Percentiles rank a stretch among this genome's conserved stretches.
These are phyloP conservation scores for Podospora australis DNA, from an alignment of 495 filamentous ascomycete genomes.

Conservation along the genomic window DNA sequence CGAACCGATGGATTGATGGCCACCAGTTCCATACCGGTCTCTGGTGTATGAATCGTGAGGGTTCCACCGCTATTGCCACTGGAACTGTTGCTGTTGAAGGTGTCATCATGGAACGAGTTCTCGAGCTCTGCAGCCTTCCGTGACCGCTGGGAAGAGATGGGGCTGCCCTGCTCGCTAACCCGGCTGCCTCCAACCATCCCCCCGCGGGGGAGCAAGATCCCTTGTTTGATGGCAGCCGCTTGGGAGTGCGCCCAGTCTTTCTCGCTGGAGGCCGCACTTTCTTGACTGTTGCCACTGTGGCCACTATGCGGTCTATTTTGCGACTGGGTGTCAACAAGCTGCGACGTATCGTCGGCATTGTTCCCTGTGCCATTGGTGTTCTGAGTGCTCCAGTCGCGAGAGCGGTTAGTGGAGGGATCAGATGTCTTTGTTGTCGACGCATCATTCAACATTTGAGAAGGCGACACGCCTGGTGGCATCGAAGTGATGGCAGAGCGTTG, in stretches of 20 bases:
- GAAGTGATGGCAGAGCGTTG: conserved; percentile 70
- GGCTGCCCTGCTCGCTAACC: conserved; percentile 16
- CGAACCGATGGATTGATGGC: conserved; percentile 19
- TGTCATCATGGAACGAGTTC: not conserved
- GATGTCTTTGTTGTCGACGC: conserved; percentile 80
- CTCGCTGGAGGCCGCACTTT: conserved; percentile 33
- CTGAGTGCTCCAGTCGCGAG: conserved; percentile 56
- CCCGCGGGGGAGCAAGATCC: conserved; percentile 24
- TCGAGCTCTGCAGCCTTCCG: conserved; percentile 6
- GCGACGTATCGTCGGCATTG: conserved; percentile 35
- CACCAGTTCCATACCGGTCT: not conserved
- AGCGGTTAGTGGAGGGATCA: conserved; percentile 58
- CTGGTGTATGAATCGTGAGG: not conserved
- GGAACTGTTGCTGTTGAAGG: not conserved
- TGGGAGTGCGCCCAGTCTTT: conserved; percentile 47
- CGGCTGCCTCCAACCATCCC: conserved; percentile 2
- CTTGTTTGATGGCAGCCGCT: conserved; percentile 39
- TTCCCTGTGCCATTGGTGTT: conserved; percentile 47
- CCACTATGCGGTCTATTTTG: conserved; percentile 10
- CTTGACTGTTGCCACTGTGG: conserved; percentile 16
- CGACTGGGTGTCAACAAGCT: conserved; percentile 56
- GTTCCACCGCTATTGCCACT: not conserved
- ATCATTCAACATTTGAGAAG: conserved; percentile 70
- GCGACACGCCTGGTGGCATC: conserved; percentile 68
- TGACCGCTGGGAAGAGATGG: conserved; percentile 27